Conservation (phyloP, 2,329 filamentous ascomycete genomes). For the Aspergillus aculeatinus region DNA sequence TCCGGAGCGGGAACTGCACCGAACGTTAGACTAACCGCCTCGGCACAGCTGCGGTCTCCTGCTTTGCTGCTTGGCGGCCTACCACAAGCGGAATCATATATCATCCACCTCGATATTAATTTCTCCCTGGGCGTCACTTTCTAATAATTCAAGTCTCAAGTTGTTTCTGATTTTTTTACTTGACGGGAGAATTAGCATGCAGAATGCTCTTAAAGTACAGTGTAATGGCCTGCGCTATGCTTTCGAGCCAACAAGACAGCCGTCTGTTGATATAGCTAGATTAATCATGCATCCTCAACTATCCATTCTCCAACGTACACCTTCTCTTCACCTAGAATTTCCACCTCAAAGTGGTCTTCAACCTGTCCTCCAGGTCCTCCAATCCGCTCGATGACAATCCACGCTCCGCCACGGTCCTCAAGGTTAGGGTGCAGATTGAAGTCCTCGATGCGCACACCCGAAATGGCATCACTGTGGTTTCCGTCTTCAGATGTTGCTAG, state of each 20-base stretch:
- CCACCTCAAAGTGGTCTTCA: slow-evolving; percentile 44
- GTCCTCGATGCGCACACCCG: slow-evolving; percentile 68
- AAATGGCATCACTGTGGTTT: slow-evolving; percentile 67
- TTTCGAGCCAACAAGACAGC: neutral
- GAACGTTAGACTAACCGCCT: neutral
- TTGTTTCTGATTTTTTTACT: neutral
- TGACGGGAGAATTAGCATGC: too few species aligned
- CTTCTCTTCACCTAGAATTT: slow-evolving; percentile 43
- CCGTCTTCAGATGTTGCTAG: slow-evolving; percentile 70
- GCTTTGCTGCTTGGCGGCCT: too few species aligned
- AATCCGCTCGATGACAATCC: slow-evolving; percentile 79
- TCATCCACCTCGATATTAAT: neutral
- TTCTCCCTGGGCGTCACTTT: neutral
- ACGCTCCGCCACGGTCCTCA: slow-evolving; percentile 59
- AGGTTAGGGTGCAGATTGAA: slow-evolving; percentile 71
- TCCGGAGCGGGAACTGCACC: slow-evolving; percentile 9
- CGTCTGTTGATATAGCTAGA: neutral
- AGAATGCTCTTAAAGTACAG: too few species aligned
- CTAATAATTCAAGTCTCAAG: neutral
- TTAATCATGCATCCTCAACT: slow-evolving; percentile 31
- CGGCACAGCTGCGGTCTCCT: neutral
- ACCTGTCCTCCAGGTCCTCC: slow-evolving; percentile 58
- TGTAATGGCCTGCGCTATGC: neutral
- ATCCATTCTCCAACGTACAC: slow-evolving; percentile 46
- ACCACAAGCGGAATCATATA: neutral